phyloP scores from a whole-genome alignment of 371 early-diverging fungal genomes.

The Zancudomyces culisetae region DNA sequence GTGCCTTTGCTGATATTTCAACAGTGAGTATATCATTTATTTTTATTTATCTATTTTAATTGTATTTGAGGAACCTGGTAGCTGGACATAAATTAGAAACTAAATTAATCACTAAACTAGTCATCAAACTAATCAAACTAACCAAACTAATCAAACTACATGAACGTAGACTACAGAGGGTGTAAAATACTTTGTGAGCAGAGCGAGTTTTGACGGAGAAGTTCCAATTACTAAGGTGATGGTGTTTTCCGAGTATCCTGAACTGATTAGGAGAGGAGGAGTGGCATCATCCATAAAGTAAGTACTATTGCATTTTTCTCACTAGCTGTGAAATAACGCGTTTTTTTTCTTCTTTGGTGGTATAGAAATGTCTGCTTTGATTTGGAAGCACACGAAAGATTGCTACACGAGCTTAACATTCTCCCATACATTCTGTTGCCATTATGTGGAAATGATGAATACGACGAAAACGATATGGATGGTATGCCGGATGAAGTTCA shows the following conservation, averaged over 20 bases:
- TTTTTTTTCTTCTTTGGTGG: too few relatives aligned
- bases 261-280: conserved; percentile 72
- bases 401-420: conserved; percentile 52
- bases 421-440: conserved; percentile 75
- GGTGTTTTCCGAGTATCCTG: conserved; percentile 63
- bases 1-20: conserved; percentile 82
- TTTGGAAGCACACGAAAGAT: conserved; percentile 37
- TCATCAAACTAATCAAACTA: too few relatives aligned
- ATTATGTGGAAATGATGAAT: conserved; percentile 81
- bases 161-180: too few relatives aligned
- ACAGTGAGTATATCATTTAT: conserved; percentile 21
- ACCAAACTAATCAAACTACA: too few relatives aligned
- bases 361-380: conserved; percentile 58
- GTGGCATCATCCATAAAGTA: conserved; percentile 61
- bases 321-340: background rate
- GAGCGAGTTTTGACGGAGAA: conserved; percentile 29
- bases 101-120: too few relatives aligned
- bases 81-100: too few relatives aligned
- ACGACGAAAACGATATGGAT: conserved; percentile 72
- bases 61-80: too few relatives aligned
- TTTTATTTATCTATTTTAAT: background rate
- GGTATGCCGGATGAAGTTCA: conserved; percentile 84
- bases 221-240: conserved; percentile 65
- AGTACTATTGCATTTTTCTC: conserved; percentile 9
- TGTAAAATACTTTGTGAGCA: conserved; percentile 45